Percentiles rank a stretch among this genome's conserved stretches.
phyloP scores from a whole-genome alignment of 441 rosid species.

The Hura crepitans region DNA sequence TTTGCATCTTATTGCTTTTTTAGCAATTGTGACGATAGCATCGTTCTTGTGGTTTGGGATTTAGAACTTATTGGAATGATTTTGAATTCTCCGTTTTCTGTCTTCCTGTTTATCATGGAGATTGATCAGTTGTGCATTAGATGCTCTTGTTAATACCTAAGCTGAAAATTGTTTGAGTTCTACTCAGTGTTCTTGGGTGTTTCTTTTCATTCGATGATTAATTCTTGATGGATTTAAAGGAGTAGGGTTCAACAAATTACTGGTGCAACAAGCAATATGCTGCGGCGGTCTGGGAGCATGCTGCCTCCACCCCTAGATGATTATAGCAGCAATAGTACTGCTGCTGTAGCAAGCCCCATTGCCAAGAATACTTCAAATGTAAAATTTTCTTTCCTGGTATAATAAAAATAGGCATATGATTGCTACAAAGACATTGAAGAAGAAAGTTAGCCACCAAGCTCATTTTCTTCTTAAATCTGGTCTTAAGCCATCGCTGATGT shows the following conservation, averaged over 20 bases:
- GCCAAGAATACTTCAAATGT: conserved; percentile 43
- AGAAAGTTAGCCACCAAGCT: background rate
- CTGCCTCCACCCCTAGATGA: conserved; percentile 65
- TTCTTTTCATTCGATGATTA: conserved; percentile 13
- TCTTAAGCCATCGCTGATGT: background rate
- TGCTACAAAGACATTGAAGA: background rate
- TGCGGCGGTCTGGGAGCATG: conserved; percentile 47
- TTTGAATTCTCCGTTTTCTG: too few relatives aligned
- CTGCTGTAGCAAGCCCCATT: conserved; percentile 44
- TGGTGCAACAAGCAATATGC: conserved; percentile 44
- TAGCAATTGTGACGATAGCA: background rate
- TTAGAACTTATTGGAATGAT: background rate
- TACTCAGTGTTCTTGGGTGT: background rate
- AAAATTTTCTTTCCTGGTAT: conserved; percentile 25
- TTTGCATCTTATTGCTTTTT: background rate
- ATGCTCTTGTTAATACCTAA: background rate
- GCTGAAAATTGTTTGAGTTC: background rate
- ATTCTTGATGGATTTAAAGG: conserved; percentile 34
- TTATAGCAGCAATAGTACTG: conserved; percentile 35
- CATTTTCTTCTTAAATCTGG: too few relatives aligned
- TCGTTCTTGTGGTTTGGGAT: background rate
- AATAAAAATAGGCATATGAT: background rate
- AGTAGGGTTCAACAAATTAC: conserved; percentile 63
- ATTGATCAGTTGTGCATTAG: background rate
- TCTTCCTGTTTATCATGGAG: background rate